phyloP scores from a whole-genome alignment of 805 yeast genomes.

The Cyberlindnera sargentensis region DNA sequence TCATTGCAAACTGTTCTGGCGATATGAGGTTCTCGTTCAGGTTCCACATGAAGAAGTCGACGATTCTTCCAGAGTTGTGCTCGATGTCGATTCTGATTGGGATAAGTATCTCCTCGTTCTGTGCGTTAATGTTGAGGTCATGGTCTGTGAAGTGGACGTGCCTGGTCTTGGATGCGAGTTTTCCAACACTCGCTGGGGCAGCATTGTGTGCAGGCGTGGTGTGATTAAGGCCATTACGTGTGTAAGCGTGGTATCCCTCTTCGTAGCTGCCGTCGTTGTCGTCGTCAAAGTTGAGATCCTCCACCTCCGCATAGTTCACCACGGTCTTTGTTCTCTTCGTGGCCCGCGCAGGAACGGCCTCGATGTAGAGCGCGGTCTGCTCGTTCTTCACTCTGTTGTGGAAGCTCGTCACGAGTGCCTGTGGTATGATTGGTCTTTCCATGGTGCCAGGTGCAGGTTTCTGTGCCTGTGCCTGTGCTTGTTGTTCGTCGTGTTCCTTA shows the following conservation, averaged over 20 bases:
- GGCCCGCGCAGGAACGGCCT: conserved; percentile 70
- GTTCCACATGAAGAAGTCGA: conserved; percentile 92
- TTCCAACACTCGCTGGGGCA: conserved; percentile 7
- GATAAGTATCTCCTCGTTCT: conserved; percentile 64
- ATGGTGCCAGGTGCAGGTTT: conserved; percentile 2
- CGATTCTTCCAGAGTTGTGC: conserved; percentile 72
- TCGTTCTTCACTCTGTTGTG: conserved; percentile 66
- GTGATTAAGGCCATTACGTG: not conserved
- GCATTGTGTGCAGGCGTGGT: not conserved
- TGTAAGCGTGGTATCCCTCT: conserved; percentile 8
- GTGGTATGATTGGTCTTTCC: conserved; percentile 43
- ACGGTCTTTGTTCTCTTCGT: conserved; percentile 67
- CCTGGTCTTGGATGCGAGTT: conserved; percentile 20
- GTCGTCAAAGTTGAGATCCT: conserved; percentile 52
- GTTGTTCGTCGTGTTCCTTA: too few species aligned
- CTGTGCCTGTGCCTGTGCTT: too few species aligned
- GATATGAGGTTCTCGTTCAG: conserved; percentile 67
- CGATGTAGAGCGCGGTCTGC: conserved; percentile 63
- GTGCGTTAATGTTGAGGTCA: conserved; percentile 18
- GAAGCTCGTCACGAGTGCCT: conserved; percentile 73
- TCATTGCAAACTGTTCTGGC: conserved; percentile 85
- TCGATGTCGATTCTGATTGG: conserved; percentile 87
- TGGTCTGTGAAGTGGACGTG: conserved; percentile 20
- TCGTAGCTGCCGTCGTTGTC: conserved; percentile 33
- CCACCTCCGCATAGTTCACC: conserved; percentile 80